Evolutionary conservation across 768 basidiomycete species (phyloP), one percentile per base, ranked within the genome.

Genomic region (Amanita molliuscula): DNA sequence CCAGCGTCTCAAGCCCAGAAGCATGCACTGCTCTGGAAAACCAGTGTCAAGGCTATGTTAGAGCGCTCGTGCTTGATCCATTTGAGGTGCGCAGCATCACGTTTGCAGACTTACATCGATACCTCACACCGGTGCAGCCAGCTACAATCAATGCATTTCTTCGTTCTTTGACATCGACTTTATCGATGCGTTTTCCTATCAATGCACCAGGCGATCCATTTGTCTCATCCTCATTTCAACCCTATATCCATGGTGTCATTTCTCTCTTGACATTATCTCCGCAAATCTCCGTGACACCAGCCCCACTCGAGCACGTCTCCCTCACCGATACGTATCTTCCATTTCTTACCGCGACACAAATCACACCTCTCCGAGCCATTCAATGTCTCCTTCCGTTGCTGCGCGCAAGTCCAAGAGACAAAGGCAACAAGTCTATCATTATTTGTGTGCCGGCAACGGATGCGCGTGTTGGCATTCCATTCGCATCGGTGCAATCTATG

Each of bases 161-260:
- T 36, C 82, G 90, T 48, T 91, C 89, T 6, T 68, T 94, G 34
- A 73, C 80, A 2, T 84, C 90, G 0, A 81, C 88, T 0, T 73
- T 94, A 7, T 84, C 85, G 15, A 82, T 88, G 54, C 78, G 81
- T 43, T 94, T 90, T 67, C 91, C 91, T 3, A 76, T 89, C 55
- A 81, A 77, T 29, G 65, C 80, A 6, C 68, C 85, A 2, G 91
- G 91, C 21, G 92, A 94, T 62, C 90, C 91, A 1, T 88, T 82
- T 61, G 78, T 74, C 20, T 72, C 82, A 0, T 78, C 82, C 20
- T 68, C 79, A 23, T 65, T 80, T 15, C 74, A 81, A 59, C 80
- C 85, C 2, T 79, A 85, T 63, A 72, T 94, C 38, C 81, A 87
- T 54, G 84, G 88, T 18, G 69, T 91, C 56, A 74, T 94, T 56